These are phyloP conservation scores for Hyaloscypha hepaticicola DNA, from an alignment of 495 filamentous ascomycete species.

Conservation along the genomic window DNA sequence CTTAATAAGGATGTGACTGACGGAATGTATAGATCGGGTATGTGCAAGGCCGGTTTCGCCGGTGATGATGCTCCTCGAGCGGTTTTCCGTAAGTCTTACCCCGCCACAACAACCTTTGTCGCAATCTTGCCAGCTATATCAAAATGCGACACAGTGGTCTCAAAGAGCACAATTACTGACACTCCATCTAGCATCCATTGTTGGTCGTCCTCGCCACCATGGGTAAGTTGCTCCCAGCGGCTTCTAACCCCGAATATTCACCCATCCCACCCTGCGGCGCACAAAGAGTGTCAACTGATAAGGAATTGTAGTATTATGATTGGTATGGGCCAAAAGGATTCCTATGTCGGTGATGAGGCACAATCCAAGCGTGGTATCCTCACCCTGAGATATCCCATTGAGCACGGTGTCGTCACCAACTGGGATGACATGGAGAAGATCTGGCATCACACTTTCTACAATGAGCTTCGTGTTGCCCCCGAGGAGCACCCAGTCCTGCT, in stretches of 20 bases:
- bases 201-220: constrained; percentile 99
- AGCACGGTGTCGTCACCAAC: constrained; percentile 99
- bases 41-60: constrained; percentile 99
- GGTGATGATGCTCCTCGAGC: constrained; percentile 99
- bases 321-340: constrained; percentile 99
- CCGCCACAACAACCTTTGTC: not conserved
- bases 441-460: constrained; percentile 99
- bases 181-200: constrained; percentile 80
- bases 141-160: not conserved
- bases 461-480: constrained; percentile 98
- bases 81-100: constrained; percentile 93
- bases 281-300: constrained; percentile 28
- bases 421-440: constrained; percentile 99
- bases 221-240: too few species aligned
- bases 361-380: constrained; percentile 99
- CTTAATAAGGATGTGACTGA: constrained; percentile 42
- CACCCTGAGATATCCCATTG: constrained; percentile 97
- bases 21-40: constrained; percentile 80
- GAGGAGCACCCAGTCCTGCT: constrained; percentile 99
- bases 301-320: constrained; percentile 90
- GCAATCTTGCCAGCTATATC: not conserved
- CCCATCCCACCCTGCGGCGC: constrained; percentile 12
- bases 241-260: constrained; percentile 20
- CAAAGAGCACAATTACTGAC: constrained; percentile 16
- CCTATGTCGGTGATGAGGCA: constrained; percentile 99